Percentiles rank a stretch among this genome's conserved stretches.
These are phyloP conservation scores for Candida ficus DNA, from an alignment of 805 yeast genomes.

Conservation along the genomic window DNA sequence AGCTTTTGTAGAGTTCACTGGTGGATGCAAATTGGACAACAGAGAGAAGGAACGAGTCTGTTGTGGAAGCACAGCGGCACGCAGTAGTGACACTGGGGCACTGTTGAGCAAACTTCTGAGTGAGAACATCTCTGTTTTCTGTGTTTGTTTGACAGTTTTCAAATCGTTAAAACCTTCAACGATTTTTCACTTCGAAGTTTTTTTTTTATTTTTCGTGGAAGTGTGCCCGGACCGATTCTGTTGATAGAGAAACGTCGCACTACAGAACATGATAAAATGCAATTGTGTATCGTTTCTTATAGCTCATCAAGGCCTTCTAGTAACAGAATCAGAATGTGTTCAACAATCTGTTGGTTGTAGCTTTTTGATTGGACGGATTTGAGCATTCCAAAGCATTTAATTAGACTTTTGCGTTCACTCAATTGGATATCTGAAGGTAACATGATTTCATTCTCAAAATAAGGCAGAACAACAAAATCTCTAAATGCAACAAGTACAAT, in stretches of 20 bases:
- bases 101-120: neutral
- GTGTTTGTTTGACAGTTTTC: neutral
- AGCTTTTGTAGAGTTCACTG: slow-evolving; percentile 52
- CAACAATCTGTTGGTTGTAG: slow-evolving; percentile 54
- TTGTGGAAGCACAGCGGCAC: neutral
- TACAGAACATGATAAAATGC: too few species aligned
- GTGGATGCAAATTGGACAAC: slow-evolving; percentile 52
- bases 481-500: slow-evolving; percentile 43
- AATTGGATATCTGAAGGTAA: slow-evolving; percentile 27
- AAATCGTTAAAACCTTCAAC: neutral
- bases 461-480: slow-evolving; percentile 48
- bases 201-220: slow-evolving; percentile 1
- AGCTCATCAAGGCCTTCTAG: slow-evolving; percentile 9
- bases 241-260: neutral
- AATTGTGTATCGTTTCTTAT: too few species aligned
- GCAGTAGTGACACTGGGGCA: neutral
- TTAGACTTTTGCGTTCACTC: slow-evolving; percentile 33
- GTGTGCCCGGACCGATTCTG: neutral
- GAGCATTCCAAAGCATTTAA: slow-evolving; percentile 61
- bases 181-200: neutral
- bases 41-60: slow-evolving; percentile 37
- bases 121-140: neutral
- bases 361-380: slow-evolving; percentile 48
- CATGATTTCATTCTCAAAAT: slow-evolving; percentile 37
- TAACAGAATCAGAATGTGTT: slow-evolving; percentile 28